Conservation (phyloP, 2,329 filamentous ascomycete genomes). For the Cercospora brassicicola region DNA sequence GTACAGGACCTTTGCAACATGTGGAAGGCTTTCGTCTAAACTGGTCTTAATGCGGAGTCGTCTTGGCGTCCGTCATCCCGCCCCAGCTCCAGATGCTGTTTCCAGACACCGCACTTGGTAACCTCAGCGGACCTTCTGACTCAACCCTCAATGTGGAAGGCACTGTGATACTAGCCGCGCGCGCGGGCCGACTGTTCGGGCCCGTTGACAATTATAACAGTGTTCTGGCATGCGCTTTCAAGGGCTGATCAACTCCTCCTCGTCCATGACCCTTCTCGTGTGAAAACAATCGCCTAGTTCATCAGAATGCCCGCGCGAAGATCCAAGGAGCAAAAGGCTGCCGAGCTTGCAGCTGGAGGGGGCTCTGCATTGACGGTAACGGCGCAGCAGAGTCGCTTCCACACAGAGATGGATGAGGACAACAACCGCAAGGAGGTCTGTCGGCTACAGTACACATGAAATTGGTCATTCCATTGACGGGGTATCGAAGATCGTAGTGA, state of each 20-base stretch:
- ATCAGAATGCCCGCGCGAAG: constrained; percentile 6
- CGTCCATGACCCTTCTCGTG: not conserved
- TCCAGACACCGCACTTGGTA: constrained; percentile 6
- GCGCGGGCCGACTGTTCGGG: not conserved
- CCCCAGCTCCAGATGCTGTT: constrained; percentile 5
- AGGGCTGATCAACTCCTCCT: not conserved
- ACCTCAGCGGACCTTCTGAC: not conserved
- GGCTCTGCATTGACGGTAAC: constrained; percentile 21
- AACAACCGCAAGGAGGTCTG: constrained; percentile 29
- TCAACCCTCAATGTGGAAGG: constrained; percentile 1
- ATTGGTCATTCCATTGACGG: not conserved
- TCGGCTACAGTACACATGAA: not conserved
- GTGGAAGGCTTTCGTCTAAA: not conserved
- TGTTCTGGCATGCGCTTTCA: not conserved
- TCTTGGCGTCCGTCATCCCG: constrained; percentile 9
- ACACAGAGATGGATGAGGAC: constrained; percentile 29
- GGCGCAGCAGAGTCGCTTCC: constrained; percentile 30
- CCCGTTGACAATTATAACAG: not conserved
- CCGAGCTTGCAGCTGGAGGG: not conserved
- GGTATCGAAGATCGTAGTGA: constrained; percentile 49
- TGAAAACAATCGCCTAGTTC: not conserved
- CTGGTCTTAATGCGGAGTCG: not conserved
- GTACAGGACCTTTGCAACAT: not conserved
- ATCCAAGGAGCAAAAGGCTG: constrained; percentile 13
- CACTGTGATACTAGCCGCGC: not conserved